Percentiles rank a stretch among this genome's conserved stretches.
These are phyloP conservation scores for Abrus pulchellus DNA, from an alignment of 306 rosid species.

Conservation along the genomic window DNA sequence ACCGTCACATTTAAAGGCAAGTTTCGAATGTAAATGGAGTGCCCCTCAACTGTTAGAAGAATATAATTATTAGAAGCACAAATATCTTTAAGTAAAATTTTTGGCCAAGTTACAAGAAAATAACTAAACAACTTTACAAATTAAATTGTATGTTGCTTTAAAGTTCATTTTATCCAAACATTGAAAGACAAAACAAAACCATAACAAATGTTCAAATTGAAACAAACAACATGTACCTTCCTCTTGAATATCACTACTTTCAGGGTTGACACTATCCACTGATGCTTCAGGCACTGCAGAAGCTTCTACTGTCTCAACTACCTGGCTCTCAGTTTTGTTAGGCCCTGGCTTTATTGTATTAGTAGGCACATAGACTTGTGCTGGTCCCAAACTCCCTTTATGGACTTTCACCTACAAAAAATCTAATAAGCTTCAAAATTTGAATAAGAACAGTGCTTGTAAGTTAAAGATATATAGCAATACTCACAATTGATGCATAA, in stretches of 20 bases:
- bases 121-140: slow-evolving; percentile 7
- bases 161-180: slow-evolving; percentile 19
- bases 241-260: slow-evolving; percentile 57
- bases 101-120: slow-evolving; percentile 4
- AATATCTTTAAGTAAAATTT: slow-evolving; percentile 21
- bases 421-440: slow-evolving; percentile 44
- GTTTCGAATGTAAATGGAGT: slow-evolving; percentile 73
- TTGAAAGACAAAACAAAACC: slow-evolving; percentile 15
- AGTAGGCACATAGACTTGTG: slow-evolving; percentile 70
- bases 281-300: slow-evolving; percentile 60
- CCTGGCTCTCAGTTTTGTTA: slow-evolving; percentile 53
- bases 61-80: slow-evolving; percentile 42
- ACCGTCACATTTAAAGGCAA: slow-evolving; percentile 66
- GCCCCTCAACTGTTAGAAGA: slow-evolving; percentile 63
- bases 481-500: slow-evolving; percentile 83
- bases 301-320: slow-evolving; percentile 50
- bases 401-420: slow-evolving; percentile 74
- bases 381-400: slow-evolving; percentile 58
- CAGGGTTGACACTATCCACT: slow-evolving; percentile 51
- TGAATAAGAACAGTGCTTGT: slow-evolving; percentile 39
- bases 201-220: slow-evolving; percentile 15
- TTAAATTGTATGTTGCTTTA: slow-evolving; percentile 13
- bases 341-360: slow-evolving; percentile 54
- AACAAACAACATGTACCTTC: slow-evolving; percentile 62
- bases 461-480: slow-evolving; percentile 28